Evolutionary conservation across 2,329 filamentous ascomycete genomes (phyloP), one percentile per base, ranked within the genome.

Genomic region (Colletotrichum spaethianum): DNA sequence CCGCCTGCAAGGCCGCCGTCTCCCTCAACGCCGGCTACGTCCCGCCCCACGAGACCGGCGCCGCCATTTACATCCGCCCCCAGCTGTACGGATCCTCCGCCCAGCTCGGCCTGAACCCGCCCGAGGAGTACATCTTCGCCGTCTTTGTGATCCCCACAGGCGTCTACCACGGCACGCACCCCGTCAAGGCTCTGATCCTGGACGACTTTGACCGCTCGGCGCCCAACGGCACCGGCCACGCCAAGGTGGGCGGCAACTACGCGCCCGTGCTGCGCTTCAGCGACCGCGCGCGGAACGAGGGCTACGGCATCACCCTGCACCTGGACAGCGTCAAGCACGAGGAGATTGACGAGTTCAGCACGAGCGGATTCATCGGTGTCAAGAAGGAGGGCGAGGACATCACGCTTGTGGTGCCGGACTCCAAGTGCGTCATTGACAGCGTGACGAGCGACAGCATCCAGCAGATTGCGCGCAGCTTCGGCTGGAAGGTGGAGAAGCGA

Each of bases 231-330:
- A 97, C 94, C 0, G 96, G 96, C 0, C 92, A 91, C 74, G 96
- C 94, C n/a, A 98, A 98, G 84, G 89, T 98, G 3, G 96, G 96
- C 33, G 96, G 96, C 18, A 98, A 98, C 84, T 98, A 98, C 80
- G 96, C 95, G 12, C 96, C 96, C 3, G 96, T 98, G 6, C 83
- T 98, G 78, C 88, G 93, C 67, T 95, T 94, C 88, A 97, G 94
- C 79, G 95, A 97, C 77, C 92, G 89, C 78, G 96, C 96, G 1
- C 86, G 92, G 70, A 85, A 86, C 23, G 89, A 94, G 72, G 96
- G 96, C 40, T 98, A 90, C 79, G 95, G 94, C n/a, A 98, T 98
- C 79, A 98, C 96, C 2, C 86, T 98, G 78, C 96, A 98, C 81
- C 86, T 98, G 66, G 96, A 98, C 83, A 96, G 93, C 81, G 91